Base-by-base conservation (phyloP, 768 basidiomycete genomes). In the Chalciporus piperatus region DNA sequence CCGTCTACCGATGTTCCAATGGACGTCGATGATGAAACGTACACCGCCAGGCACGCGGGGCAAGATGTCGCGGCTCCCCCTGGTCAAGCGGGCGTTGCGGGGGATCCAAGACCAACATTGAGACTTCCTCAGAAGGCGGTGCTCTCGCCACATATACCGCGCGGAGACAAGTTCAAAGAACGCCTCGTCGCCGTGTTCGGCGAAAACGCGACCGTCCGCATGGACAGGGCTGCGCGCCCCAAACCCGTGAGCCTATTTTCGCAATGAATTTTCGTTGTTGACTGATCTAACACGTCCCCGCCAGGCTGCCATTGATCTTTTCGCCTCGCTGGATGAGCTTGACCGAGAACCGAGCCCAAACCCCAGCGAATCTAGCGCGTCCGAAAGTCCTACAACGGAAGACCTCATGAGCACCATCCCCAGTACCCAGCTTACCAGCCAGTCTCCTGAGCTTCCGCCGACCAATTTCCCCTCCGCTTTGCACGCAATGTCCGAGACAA, bases 121-220 rank as follows among this genome's bases (percentile, higher is more conserved):
- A 42, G 11, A 5, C 5, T 13, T 20, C 47, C 27, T 28, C 22
- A 4, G 16, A 8, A 0, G 17, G n/a, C 49, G 9, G 22, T 48
- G 0, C 33, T 66, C 4, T 37, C 45, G 1, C 56, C 56, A n/a
- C 61, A 61, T 45, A 35, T 48, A 11, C 61, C 66, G 16, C 61
- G 55, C 19, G 56, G 55, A 0, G 44, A 50, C 48, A 54, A 48
- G 53, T 66, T 66, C 54, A 56, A 48, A 16, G 53, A 61, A 40
- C 56, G 58, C 2, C 17, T 66, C 11, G 19, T 51, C n/a, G 19
- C 52, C 20, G 28, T 52, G 3, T 66, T 68, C 19, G 66, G 65
- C 8, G 48, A 54, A 13, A 37, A 56, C 5, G 48, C 52, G 3
- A 47, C 51, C 4, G 61, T 68, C n/a, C 65, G 61, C 1, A 62